phyloP scores from a whole-genome alignment of 768 basidiomycete genomes.

The Tulasnella sp. region DNA sequence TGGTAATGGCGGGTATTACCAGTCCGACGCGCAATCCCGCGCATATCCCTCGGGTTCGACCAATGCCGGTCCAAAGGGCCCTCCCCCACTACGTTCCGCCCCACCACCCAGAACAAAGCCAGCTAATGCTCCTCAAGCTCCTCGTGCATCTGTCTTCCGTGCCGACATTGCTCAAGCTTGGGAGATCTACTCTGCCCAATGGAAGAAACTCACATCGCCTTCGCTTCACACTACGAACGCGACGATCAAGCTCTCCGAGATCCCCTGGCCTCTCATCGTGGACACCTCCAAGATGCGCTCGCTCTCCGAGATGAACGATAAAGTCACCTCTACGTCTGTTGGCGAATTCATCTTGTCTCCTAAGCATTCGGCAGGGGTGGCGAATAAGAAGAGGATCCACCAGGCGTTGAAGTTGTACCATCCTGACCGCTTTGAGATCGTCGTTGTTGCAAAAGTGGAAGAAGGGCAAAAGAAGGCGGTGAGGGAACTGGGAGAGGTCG shows the following conservation, averaged over 20 bases:
- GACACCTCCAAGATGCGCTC: background rate
- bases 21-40: background rate
- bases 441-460: background rate
- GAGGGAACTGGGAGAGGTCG: background rate
- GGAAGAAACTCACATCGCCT: background rate
- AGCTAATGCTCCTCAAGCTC: background rate
- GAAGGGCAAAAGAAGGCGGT: background rate
- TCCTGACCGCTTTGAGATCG: background rate
- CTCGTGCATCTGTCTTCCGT: background rate
- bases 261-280: background rate
- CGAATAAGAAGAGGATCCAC: conserved; percentile 1
- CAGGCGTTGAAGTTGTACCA: background rate
- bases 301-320: background rate
- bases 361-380: background rate
- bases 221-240: no score
- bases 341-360: background rate
- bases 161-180: background rate
- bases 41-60: background rate
- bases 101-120: background rate
- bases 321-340: background rate
- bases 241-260: background rate
- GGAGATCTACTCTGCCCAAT: background rate
- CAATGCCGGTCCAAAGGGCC: background rate
- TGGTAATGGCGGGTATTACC: background rate
- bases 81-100: background rate